These are phyloP conservation scores for Xerocomellus dryophilus DNA, from an alignment of 768 basidiomycete species.

Conservation along the genomic window DNA sequence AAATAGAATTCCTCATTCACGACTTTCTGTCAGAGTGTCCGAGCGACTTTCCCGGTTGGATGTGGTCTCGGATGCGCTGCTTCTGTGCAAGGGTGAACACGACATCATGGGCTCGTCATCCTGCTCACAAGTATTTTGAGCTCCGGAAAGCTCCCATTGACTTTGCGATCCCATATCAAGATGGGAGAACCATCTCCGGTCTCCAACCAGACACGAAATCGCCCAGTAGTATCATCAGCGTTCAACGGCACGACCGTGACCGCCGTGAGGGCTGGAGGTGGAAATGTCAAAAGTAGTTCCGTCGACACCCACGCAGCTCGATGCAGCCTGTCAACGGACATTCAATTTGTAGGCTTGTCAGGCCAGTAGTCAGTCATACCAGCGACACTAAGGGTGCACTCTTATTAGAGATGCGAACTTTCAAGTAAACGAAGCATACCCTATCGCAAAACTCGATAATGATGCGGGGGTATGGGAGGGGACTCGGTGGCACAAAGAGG, in stretches of 20 bases:
- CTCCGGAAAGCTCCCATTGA: conserved; percentile 91
- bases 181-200: conserved; percentile 34
- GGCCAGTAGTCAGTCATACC: conserved; percentile 44
- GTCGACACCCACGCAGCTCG: conserved; percentile 93
- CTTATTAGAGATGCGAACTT: conserved; percentile 2
- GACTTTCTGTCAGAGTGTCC: conserved; percentile 82
- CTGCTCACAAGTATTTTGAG: conserved; percentile 71
- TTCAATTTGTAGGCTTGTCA: neutral
- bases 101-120: neutral
- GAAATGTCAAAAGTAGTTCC: conserved; percentile 88
- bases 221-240: conserved; percentile 78
- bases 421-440: conserved; percentile 42
- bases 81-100: conserved; percentile 50
- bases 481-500: conserved; percentile 55
- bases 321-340: conserved; percentile 62
- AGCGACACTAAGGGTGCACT: conserved; percentile 59
- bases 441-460: conserved; percentile 91
- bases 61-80: conserved; percentile 77
- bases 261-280: conserved; percentile 64
- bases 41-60: conserved; percentile 78
- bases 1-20: conserved; percentile 7
- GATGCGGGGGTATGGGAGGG: conserved; percentile 52
- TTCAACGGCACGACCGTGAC: conserved; percentile 75
- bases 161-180: conserved; percentile 87
- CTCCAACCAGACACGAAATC: conserved; percentile 88